Conservation (phyloP, 2,329 filamentous ascomycete genomes). For the Alternaria ethzedia region DNA sequence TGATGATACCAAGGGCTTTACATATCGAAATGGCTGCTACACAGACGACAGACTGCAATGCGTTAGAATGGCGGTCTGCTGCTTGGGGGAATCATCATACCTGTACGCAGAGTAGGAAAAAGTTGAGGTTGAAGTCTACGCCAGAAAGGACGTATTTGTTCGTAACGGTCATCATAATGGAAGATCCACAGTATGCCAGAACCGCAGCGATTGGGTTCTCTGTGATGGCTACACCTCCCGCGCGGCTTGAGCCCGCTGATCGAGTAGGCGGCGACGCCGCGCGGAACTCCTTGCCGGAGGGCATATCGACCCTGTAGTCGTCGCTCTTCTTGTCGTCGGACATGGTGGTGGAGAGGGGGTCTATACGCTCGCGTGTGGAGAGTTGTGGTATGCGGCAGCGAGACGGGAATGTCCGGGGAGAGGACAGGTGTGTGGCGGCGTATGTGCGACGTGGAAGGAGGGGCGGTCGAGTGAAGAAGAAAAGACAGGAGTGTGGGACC, state of each 20-base stretch:
- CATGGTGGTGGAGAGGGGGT: constrained; percentile 60
- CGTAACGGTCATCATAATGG: constrained; percentile 99
- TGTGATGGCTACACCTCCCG: constrained; percentile 55
- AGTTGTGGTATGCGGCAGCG: constrained; percentile 15
- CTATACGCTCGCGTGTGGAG: constrained; percentile 5
- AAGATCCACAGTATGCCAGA: constrained; percentile 88
- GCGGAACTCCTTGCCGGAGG: constrained; percentile 58
- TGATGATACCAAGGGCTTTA: constrained; percentile 83
- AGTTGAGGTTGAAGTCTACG: constrained; percentile 90
- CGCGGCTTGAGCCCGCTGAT: constrained; percentile 37
- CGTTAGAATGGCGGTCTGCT: constrained; percentile 20
- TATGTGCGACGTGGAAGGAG: constrained; percentile 3
- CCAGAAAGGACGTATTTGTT: constrained; percentile 99
- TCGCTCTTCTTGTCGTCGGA: constrained; percentile 86
- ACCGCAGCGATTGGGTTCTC: constrained; percentile 84
- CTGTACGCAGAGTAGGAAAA: constrained; percentile 92
- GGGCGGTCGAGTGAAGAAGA: constrained; percentile 15
- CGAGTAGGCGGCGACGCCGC: constrained; percentile 57
- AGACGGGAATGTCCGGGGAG: constrained; percentile 23
- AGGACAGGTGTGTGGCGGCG: constrained; percentile 22
- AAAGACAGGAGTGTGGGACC: constrained; percentile 23
- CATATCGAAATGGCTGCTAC: constrained; percentile 81
- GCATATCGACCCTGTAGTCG: constrained; percentile 72
- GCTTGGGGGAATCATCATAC: constrained; percentile 60
- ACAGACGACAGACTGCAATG: constrained; percentile 80